Conservation (phyloP, 1,139 yeast genomes). For the Geotrichum klebahnii region DNA sequence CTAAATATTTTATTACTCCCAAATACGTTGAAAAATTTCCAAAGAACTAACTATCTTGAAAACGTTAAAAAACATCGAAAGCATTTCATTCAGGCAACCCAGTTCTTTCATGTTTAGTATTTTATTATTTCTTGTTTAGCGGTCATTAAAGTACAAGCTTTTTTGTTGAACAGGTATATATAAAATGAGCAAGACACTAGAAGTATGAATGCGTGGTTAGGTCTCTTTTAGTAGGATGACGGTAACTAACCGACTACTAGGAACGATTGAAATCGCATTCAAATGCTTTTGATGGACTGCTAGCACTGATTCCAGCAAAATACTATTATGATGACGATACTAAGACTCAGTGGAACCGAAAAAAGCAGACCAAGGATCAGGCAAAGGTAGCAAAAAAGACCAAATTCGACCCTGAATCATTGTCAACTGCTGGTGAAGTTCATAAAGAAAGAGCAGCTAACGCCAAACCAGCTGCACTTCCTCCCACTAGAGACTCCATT, state of each 20-base stretch:
- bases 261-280: constrained; percentile 83
- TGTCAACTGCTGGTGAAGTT: constrained; percentile 63
- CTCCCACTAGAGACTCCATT: constrained; percentile 20
- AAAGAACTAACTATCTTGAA: too few relatives aligned
- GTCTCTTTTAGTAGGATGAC: not conserved
- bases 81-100: too few relatives aligned
- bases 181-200: constrained; percentile 32
- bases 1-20: too few relatives aligned
- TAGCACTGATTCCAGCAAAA: constrained; percentile 69
- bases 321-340: constrained; percentile 54
- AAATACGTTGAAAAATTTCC: too few relatives aligned
- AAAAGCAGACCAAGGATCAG: constrained; percentile 63
- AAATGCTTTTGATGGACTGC: constrained; percentile 80
- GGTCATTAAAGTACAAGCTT: too few relatives aligned
- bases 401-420: constrained; percentile 69
- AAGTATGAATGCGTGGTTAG: constrained; percentile 24
- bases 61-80: too few relatives aligned
- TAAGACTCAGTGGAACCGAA: constrained; percentile 85
- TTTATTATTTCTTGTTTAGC: too few relatives aligned
- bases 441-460: constrained; percentile 38
- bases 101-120: too few relatives aligned
- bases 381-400: constrained; percentile 57
- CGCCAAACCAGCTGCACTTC: constrained; percentile 19
- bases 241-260: constrained; percentile 38
- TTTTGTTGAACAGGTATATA: too few relatives aligned